A percentile compares a stretch with the other conserved stretches of the same genome.
These are phyloP conservation scores for Karstenula rhodostoma DNA, from an alignment of 2,329 filamentous ascomycete species.

Conservation along the genomic window DNA sequence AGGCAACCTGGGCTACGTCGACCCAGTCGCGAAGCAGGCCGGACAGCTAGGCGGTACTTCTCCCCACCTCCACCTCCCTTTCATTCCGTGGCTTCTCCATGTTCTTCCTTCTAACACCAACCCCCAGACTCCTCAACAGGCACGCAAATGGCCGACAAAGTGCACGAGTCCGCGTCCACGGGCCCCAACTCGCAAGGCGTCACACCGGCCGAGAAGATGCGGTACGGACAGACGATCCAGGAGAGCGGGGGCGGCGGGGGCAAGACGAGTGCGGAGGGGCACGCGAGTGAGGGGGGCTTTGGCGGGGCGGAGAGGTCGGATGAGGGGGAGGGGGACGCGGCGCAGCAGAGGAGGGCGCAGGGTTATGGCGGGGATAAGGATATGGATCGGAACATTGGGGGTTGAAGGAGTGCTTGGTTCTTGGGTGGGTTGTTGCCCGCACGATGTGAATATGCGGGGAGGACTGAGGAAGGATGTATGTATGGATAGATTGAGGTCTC, in stretches of 20 bases:
- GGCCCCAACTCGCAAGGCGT: conserved; percentile 53
- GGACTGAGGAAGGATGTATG: not conserved
- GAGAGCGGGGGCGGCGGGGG: conserved; percentile 64
- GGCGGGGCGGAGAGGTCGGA: conserved; percentile 52
- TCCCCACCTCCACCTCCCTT: not conserved
- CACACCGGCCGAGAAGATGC: conserved; percentile 58
- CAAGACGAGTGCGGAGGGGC: conserved; percentile 55
- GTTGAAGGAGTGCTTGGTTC: conserved; percentile 36
- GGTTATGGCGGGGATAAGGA: conserved; percentile 61
- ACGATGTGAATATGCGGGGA: not conserved
- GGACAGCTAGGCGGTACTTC: conserved; percentile 65
- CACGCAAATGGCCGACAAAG: conserved; percentile 18
- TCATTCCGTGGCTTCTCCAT: not conserved
- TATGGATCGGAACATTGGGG: conserved; percentile 60
- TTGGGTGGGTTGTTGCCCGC: not conserved
- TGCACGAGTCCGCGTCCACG: conserved; percentile 40
- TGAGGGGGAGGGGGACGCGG: conserved; percentile 47
- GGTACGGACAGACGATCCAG: conserved; percentile 65
- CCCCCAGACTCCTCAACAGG: conserved; percentile 21
- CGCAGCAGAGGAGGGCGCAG: conserved; percentile 58
- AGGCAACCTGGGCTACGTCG: conserved; percentile 59
- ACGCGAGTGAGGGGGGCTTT: conserved; percentile 51
- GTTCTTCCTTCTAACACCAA: not conserved
- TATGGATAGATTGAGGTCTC: not conserved
- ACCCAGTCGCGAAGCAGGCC: conserved; percentile 61